Base-by-base conservation (phyloP, 2,329 filamentous ascomycete species). In the Cladosporium cucumerinum region DNA sequence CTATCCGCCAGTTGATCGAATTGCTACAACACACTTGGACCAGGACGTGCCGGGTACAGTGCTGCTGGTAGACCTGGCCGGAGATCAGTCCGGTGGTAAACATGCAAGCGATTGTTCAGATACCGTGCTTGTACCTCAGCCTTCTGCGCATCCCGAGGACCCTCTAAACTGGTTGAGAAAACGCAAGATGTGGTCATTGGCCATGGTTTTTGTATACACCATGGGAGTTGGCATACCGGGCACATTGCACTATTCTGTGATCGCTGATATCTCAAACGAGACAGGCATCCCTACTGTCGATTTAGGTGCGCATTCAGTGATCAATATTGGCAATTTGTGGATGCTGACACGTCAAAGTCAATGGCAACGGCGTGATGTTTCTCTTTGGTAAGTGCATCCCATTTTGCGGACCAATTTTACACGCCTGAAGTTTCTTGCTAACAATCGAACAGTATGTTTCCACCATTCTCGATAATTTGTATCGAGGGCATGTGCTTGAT, bases 221-320 rank as follows among this genome's bases (percentile, higher is more conserved):
- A 75, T 82, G 57, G 80, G 80, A 72, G 78, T 78, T 18, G 82
- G 82, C 18, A 81, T 84, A 46, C 77, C 82, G 4, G 76, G 76
- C 26, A 78, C 82, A 0, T 76, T 80, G 10, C 79, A 82, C 21
- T 84, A 85, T 67, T 81, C 79, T 8, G 80, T 85, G 7, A 73
- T 84, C 8, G 78, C 78, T 6, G 79, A 80, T 14, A 81, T 85
- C 48, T 78, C 78, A 8, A 72, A 77, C 49, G 79, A 80, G 25
- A 82, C 81, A 0, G 81, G 79, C 6, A 73, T 85, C 36, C 79
- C 78, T 0, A 71, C 82, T 1, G 74, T 72, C 6, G 75, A 80
- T 46, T 70, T 85, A 21, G 82, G 54, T 57, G 32, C 21, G 54
- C 8, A 84, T 79, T n/a, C 82, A 82, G 28, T 34, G 23, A 80